Evolutionary conservation across 2,329 filamentous ascomycete genomes (phyloP), one percentile per base, ranked within the genome.

Genomic region (Colletotrichum sp.): DNA sequence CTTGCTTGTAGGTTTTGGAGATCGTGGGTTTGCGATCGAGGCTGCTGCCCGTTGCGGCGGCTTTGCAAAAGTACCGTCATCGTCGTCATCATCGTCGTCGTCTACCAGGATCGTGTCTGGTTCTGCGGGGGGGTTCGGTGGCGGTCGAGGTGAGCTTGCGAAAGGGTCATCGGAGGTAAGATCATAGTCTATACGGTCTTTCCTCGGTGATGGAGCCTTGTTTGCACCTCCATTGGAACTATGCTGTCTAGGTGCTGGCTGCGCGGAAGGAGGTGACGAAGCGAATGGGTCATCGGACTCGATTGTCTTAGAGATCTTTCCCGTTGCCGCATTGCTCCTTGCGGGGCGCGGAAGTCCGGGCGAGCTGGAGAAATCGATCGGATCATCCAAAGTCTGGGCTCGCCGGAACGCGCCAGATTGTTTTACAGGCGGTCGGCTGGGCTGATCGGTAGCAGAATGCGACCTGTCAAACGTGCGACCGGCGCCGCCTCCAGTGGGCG

Each of bases 321-420:
- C 18, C n/a, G 24, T 15, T n/a, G 55, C n/a, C 4, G 7, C 24
- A 13, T 30, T 26, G 60, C n/a, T 64, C 8, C 55, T 24, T 5
- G 24, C 2, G 16, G 49, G 0, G n/a, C 44, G 44, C 8, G 39
- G 16, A 12, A 75, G n/a, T 3, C 36, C 79, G 8, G 84, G 81
- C 0, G 86, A 85, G 71, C 85, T 87, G 0, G 84, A 84, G 4
- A 84, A 80, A 28, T 86, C 84, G 9, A 87, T 87, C 6, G 79
- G 79, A 13, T 82, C 80, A 3, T 39, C 24, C 24, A 76, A 21
- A 0, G 26, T 18, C 12, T 66, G 65, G 5, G 63, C 32, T 4
- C 66, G 65, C 5, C 69, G 72, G n/a, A 77, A 6, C 1, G n/a
- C 32, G 5, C 21, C 32, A 12, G 44, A 21, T 8, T 64, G 39